Base-by-base conservation (phyloP, 1,284 basidiomycete genomes). In the Macrocybe sp. region DNA sequence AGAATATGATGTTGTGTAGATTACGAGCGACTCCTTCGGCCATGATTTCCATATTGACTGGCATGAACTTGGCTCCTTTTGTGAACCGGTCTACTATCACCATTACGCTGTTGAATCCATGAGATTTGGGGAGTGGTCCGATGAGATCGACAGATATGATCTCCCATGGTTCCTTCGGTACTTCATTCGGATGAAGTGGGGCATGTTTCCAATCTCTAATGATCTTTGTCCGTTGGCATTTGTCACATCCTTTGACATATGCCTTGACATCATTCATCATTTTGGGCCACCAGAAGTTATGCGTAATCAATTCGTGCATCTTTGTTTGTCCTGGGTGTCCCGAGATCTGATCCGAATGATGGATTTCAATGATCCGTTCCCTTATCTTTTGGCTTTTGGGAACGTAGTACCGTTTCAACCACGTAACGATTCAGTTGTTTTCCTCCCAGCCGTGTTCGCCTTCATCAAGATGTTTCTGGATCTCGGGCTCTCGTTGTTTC, bases 11-110 rank as follows among this genome's bases (percentile, higher is more conserved):
- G 57, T 69, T 37, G 34, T 63, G 41, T 28, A 66, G 54, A 0
- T 65, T 38, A 11, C 47, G 7, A 0, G 59, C 60, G 2, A 48
- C 55, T 31, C 52, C 55, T 41, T 51, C 46, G 2, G 54, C 49
- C 2, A 45, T 54, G 0, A 64, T 48, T 3, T 36, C 41, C 12
- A 58, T 65, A 0, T 44, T 49, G 5, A 60, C 62, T 0, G 67
- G 65, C 0, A 70, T 62, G 43, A 75, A 66, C 35, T 66, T 54
- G 2, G 63, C 61, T 52, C 60, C 60, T 53, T 79, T 77, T 6
- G 69, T 70, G 28, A 74, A 58, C 9, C 59, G 59, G 52, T 68
- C 61, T 6, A 68, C 58, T 7, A 69, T 56, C 10, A 64, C 59
- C 9, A 69, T 47, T 6, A 70, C 53, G 11, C 55, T 49, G 33